A percentile compares a stretch with the other conserved stretches of the same genome.
These are phyloP conservation scores for Colletotrichum chrysophilum DNA, from an alignment of 2,329 filamentous ascomycete species.

Conservation along the genomic window DNA sequence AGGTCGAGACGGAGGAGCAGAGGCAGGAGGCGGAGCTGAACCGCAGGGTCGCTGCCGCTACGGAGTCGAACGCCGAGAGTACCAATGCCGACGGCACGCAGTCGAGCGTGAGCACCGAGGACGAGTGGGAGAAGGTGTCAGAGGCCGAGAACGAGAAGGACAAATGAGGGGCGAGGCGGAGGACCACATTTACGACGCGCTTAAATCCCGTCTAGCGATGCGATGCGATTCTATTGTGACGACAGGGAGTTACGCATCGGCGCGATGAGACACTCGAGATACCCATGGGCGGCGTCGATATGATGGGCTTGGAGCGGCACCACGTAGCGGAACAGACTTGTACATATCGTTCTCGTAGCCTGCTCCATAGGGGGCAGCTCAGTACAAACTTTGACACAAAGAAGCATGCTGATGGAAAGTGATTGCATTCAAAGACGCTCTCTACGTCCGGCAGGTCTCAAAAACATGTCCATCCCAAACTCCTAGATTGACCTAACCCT, in stretches of 20 bases:
- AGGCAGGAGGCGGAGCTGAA: slow-evolving; percentile 50
- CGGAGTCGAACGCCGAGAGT: slow-evolving; percentile 34
- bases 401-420: not conserved
- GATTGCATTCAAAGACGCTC: not conserved
- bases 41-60: slow-evolving; percentile 47
- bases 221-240: not conserved
- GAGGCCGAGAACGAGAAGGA: slow-evolving; percentile 69
- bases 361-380: not conserved
- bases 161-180: slow-evolving; percentile 38
- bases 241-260: not conserved
- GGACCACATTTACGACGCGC: not conserved
- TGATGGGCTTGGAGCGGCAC: not conserved
- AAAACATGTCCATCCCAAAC: not conserved
- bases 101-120: slow-evolving; percentile 79
- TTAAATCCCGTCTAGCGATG: not conserved
- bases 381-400: slow-evolving; percentile 4
- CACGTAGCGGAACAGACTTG: not conserved
- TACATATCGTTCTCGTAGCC: slow-evolving; percentile 7
- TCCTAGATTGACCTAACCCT: not conserved
- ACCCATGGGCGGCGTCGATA: slow-evolving; percentile 14
- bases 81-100: slow-evolving; percentile 47
- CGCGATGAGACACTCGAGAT: slow-evolving; percentile 14
- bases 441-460: not conserved
- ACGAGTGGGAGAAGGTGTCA: slow-evolving; percentile 97
- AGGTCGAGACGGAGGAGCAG: slow-evolving; percentile 47